Evolutionary conservation across 1,284 basidiomycete genomes (phyloP), one percentile per base, ranked within the genome.

Genomic region (Cutaneotrichosporon sp.): DNA sequence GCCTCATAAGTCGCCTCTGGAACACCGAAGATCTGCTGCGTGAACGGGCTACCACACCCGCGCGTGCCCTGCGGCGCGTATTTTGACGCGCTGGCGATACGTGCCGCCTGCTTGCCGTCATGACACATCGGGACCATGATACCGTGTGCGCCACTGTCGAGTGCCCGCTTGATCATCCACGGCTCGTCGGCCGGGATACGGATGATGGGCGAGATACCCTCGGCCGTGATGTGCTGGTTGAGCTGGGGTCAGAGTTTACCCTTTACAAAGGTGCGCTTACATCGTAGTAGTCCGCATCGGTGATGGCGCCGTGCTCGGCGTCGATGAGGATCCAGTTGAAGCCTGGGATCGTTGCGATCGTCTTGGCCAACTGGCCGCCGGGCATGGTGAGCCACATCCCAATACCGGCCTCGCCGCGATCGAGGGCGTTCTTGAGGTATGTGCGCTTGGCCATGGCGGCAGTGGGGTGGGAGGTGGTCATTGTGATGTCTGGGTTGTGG

Each of bases 91-190:
- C 66, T 62, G 21, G 67, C 65, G 50, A 74, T 70, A 8, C 70
- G 60, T 18, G 70, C 66, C 2, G 71, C 60, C 16, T 66, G 38
- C 31, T 67, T 70, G 21, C 72, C 74, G 9, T 70, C 73, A 18
- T 72, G 70, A 56, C 74, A 68, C 71, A 76, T 73, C 5, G 76
- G 76, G 16, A 69, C 67, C 69, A 78, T 66, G 42, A 78, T 51
- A 1, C 74, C 76, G 58, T 75, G 75, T 1, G 75, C 72, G 22
- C 77, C 77, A 4, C 74, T 68, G 64, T 79, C 77, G 18, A 79
- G 66, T 3, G 77, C 76, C 5, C 77, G 64, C 68, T 79, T 79
- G 67, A 79, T 69, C 46, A 74, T 63, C 50, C 65, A 73, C 16
- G 67, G 65, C 56, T 76, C 75, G 36, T 71, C 72, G 11, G 67